phyloP scores from a whole-genome alignment of 1,139 yeast genomes.

The Trichomonascaceae sp. region DNA sequence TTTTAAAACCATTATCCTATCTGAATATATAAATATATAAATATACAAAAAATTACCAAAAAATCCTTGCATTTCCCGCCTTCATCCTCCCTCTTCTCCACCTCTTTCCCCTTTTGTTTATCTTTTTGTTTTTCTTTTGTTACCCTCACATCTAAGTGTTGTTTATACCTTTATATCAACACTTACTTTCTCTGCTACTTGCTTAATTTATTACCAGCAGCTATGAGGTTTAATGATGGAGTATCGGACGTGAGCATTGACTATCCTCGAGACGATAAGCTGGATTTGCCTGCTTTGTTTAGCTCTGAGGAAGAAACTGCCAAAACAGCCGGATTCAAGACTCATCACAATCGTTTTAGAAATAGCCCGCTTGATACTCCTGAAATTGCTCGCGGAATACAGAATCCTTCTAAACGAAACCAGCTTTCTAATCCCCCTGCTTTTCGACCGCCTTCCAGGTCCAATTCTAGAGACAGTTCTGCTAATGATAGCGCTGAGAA shows the following conservation, averaged over 20 bases:
- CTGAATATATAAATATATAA: too few species aligned
- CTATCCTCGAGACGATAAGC: slow-evolving; percentile 3
- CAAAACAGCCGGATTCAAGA: not conserved
- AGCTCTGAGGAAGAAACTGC: slow-evolving; percentile 5
- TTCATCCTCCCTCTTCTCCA: not conserved
- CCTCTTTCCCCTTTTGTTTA: not conserved
- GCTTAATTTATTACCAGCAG: slow-evolving; percentile 2
- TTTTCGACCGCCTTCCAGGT: not conserved
- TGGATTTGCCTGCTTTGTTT: slow-evolving; percentile 7
- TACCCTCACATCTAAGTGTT: not conserved
- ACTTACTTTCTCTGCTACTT: not conserved
- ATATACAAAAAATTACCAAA: too few species aligned
- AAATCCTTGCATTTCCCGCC: not conserved
- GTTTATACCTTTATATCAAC: not conserved
- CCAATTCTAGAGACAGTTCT: not conserved
- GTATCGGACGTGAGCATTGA: slow-evolving; percentile 7
- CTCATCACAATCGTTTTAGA: slow-evolving; percentile 5
- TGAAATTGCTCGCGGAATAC: slow-evolving; percentile 5
- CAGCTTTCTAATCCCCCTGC: slow-evolving; percentile 1
- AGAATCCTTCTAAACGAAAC: not conserved
- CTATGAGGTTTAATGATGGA: slow-evolving; percentile 6
- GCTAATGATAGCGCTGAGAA: slow-evolving; percentile 6
- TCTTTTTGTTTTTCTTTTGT: slow-evolving; percentile 2
- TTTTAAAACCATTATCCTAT: too few species aligned
- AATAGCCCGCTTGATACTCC: slow-evolving; percentile 2